Percentiles rank a stretch among this genome's conserved stretches.
Evolutionary conservation across 441 rosid genomes (phyloP).

Genomic region (Bruguiera hainesii): DNA sequence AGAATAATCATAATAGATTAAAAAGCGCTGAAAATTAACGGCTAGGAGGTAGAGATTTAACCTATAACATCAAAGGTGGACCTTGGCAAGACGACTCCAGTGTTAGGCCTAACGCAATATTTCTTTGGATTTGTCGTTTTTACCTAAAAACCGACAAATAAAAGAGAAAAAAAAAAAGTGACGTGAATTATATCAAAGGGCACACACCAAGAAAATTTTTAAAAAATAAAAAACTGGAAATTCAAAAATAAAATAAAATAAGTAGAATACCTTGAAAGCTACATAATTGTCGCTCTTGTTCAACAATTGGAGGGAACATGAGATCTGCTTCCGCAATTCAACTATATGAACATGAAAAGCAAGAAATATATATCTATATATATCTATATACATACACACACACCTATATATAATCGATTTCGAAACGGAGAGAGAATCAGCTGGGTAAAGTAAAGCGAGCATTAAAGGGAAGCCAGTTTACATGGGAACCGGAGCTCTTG

Average conservation of each 20-base stretch:
- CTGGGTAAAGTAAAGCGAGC: background rate
- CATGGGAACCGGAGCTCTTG: slow-evolving; percentile 78
- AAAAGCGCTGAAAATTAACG: slow-evolving; percentile 3
- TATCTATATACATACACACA: no score
- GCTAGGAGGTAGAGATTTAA: slow-evolving; percentile 14
- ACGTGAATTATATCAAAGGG: background rate
- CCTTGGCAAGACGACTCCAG: slow-evolving; percentile 67
- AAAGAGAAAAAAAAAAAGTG: background rate
- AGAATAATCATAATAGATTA: background rate
- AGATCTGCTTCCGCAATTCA: slow-evolving; percentile 86
- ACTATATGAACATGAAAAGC: slow-evolving; percentile 28
- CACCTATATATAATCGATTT: slow-evolving; percentile 5
- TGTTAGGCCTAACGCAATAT: slow-evolving; percentile 79
- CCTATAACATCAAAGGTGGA: slow-evolving; percentile 68
- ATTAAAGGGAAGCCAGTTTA: slow-evolving; percentile 26
- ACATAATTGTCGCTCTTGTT: slow-evolving; percentile 66
- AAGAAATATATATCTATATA: background rate
- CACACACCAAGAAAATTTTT: background rate
- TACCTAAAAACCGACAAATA: slow-evolving; percentile 33
- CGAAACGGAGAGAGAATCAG: background rate
- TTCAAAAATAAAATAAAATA: background rate
- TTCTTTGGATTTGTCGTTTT: slow-evolving; percentile 85
- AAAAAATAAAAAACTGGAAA: background rate
- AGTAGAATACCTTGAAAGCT: slow-evolving; percentile 59
- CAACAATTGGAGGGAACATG: slow-evolving; percentile 58